Base-by-base conservation (phyloP, 176 grass and related monocot genomes). In the Oryza longistaminata region DNA sequence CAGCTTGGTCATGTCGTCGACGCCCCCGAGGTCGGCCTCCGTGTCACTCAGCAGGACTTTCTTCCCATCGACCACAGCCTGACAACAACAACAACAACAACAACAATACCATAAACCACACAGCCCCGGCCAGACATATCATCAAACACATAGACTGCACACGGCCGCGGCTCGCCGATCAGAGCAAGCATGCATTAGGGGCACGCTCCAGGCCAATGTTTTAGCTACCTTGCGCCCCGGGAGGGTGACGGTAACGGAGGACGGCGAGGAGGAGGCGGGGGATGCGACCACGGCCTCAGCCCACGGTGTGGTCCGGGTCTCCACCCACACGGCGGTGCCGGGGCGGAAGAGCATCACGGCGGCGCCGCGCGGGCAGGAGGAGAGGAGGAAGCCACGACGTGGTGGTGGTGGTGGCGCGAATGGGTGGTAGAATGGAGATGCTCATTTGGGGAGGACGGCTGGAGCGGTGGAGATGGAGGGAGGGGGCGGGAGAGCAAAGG, bases 1-100 rank as follows among this genome's bases (percentile, higher is more conserved):
- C 66, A 96, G 81, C 68, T 93, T 96, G 84, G 91, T 96, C 94
- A 96, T 96, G 81, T 96, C 94, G 31, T 96, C 94, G 2, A 96
- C 91, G 50, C 91, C 94, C 46, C 83, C 88, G n/a, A 86, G 84
- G 70, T 92, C 88, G 1, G 71, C 91, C 62, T 96, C 94, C 3
- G 62, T 85, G 86, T 96, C 94, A 74, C 89, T 89, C 1, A 84
- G 88, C 69, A 85, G 68, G 45, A 90, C 34, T 43, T 91, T 96
- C 73, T 50, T 72, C 60, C 44, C 79, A 21, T 86, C 70, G 17
- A 31, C 42, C 50, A 72, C 43, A 66, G 67, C 27, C 80, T 89
- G 66, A 69, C 11, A 72, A 42, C 3, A 61, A 29, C 29, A 29
- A 29, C 29, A 29, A 29, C 27, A 72, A 42, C 3, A 61, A 29